These are phyloP conservation scores for Elaeagnus macrophylla DNA, from an alignment of 306 rosid species.

Conservation along the genomic window DNA sequence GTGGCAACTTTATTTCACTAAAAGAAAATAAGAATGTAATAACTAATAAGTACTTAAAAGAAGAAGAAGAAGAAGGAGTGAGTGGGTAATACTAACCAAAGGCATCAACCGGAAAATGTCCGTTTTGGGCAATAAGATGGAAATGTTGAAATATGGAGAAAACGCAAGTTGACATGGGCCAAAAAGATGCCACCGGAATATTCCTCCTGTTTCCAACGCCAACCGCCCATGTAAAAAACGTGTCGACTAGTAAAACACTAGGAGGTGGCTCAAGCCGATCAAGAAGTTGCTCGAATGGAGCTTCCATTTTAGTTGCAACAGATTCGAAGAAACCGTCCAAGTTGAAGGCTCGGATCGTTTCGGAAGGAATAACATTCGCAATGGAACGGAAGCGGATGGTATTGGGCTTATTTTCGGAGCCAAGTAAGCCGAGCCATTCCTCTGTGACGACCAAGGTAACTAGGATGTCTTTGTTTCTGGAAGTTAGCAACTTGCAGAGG, in stretches of 20 bases:
- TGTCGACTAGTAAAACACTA: neutral
- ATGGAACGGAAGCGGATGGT: neutral
- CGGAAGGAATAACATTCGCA: neutral
- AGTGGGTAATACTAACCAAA: too few relatives aligned
- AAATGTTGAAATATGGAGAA: neutral
- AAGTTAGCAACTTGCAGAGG: neutral
- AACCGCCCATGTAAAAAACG: neutral
- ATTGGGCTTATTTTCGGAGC: neutral
- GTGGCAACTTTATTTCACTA: too few relatives aligned
- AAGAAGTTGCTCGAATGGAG: neutral
- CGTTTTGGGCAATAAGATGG: neutral
- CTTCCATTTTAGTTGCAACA: slow-evolving; percentile 1
- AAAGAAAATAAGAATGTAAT: too few relatives aligned
- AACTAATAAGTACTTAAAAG: too few relatives aligned
- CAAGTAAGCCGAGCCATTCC: neutral
- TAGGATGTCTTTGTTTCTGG: neutral
- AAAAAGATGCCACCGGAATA: neutral
- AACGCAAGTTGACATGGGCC: neutral
- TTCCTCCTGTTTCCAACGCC: neutral
- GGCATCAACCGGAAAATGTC: neutral
- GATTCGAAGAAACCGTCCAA: neutral
- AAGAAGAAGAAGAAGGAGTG: too few relatives aligned
- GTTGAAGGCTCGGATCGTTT: neutral
- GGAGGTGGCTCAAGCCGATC: neutral
- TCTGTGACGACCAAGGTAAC: neutral